Percentiles rank a stretch among this genome's conserved stretches.
phyloP scores from a whole-genome alignment of 352 stramenopile genomes.

The Globisporangium viniferum region DNA sequence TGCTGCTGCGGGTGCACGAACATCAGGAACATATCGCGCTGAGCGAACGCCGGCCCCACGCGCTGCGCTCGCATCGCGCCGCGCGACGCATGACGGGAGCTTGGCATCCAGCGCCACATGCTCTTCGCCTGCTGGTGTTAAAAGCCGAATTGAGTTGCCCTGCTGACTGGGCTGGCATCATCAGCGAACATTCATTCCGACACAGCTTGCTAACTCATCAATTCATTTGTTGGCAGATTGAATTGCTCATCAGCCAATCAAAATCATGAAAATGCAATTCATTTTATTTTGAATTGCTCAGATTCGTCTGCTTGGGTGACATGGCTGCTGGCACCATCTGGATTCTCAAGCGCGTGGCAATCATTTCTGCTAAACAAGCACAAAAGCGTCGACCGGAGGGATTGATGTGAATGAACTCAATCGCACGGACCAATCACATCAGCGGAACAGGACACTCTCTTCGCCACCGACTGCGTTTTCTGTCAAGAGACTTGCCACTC shows the following conservation, averaged over 20 bases:
- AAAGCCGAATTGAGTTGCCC: conserved; percentile 4
- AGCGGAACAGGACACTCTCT: neutral
- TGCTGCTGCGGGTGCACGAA: conserved; percentile 9
- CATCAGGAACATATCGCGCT: neutral
- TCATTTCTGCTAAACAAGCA: neutral
- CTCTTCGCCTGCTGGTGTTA: neutral
- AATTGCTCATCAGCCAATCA: neutral
- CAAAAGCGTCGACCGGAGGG: neutral
- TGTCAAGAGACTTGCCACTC: neutral
- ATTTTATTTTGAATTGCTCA: conserved; percentile 1
- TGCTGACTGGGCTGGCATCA: conserved; percentile 7
- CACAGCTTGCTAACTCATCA: neutral
- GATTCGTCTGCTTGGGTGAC: conserved; percentile 5
- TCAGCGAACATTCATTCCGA: conserved; percentile 3
- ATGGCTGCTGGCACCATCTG: conserved; percentile 4
- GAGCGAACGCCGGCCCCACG: neutral
- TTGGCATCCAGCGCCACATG: conserved; percentile 13
- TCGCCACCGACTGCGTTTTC: neutral
- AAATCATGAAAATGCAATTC: neutral
- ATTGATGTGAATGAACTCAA: neutral
- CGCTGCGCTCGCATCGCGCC: conserved; percentile 1
- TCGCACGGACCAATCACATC: neutral
- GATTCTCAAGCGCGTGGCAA: no score
- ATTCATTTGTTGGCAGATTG: conserved; percentile 7
- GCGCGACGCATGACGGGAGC: conserved; percentile 1